Percentiles rank a stretch among this genome's conserved stretches.
Conservation (phyloP, 2,329 filamentous ascomycete genomes). For the Fusarium sp. region DNA sequence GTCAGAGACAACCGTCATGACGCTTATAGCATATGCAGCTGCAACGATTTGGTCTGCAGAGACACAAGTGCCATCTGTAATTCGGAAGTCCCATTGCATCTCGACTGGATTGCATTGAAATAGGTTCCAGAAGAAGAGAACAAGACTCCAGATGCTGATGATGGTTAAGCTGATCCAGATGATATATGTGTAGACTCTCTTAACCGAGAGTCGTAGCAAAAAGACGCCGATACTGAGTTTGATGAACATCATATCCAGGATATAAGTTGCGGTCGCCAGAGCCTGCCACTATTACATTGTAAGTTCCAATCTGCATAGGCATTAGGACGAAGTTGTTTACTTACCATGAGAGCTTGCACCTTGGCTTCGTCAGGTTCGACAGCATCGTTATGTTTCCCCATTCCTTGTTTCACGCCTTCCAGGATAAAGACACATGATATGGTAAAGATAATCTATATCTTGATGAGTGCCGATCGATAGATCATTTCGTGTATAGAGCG, state of each 20-base stretch:
- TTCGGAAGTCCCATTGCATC: slow-evolving; percentile 68
- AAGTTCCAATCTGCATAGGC: slow-evolving; percentile 13
- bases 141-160: slow-evolving; percentile 63
- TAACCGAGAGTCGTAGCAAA: slow-evolving; percentile 63
- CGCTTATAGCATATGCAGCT: slow-evolving; percentile 67
- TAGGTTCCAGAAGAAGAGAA: slow-evolving; percentile 67
- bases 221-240: slow-evolving; percentile 71
- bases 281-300: slow-evolving; percentile 62
- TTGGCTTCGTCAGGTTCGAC: slow-evolving; percentile 58
- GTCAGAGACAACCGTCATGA: slow-evolving; percentile 68
- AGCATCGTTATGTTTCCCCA: slow-evolving; percentile 65
- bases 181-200: slow-evolving; percentile 64
- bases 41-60: slow-evolving; percentile 60
- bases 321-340: not conserved
- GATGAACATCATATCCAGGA: slow-evolving; percentile 70
- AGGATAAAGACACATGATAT: slow-evolving; percentile 64
- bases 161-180: slow-evolving; percentile 63
- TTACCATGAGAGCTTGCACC: slow-evolving; percentile 64
- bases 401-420: slow-evolving; percentile 58
- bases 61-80: slow-evolving; percentile 62
- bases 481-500: not conserved
- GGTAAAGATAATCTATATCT: slow-evolving; percentile 61
- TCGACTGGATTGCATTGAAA: slow-evolving; percentile 67
- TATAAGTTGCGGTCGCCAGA: slow-evolving; percentile 65
- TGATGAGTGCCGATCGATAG: slow-evolving; percentile 4